Evolutionary conservation across 352 stramenopile genomes (phyloP).

Genomic region (Phytopythium vexans): DNA sequence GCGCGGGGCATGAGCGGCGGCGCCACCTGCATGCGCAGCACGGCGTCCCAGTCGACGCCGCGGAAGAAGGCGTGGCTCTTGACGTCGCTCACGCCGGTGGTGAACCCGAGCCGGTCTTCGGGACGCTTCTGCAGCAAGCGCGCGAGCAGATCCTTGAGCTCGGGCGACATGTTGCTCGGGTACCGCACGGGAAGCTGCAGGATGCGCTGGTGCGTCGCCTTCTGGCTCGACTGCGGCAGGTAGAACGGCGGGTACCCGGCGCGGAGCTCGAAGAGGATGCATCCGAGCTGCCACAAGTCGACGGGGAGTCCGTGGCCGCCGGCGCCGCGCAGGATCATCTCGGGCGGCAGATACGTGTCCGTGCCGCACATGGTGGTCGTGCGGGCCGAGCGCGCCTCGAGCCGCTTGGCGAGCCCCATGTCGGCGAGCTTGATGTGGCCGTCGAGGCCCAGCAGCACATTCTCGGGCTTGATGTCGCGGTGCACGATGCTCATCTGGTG

Average conservation of each 20-base stretch:
- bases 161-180: slow-evolving; percentile 74
- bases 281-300: slow-evolving; percentile 94
- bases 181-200: slow-evolving; percentile 85
- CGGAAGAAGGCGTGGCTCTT: slow-evolving; percentile 80
- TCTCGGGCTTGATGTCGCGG: slow-evolving; percentile 93
- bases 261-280: slow-evolving; percentile 92
- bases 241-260: slow-evolving; percentile 92
- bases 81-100: slow-evolving; percentile 53
- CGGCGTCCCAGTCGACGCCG: slow-evolving; percentile 70
- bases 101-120: slow-evolving; percentile 69
- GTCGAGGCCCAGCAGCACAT: slow-evolving; percentile 86
- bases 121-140: slow-evolving; percentile 80
- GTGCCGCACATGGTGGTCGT: slow-evolving; percentile 91
- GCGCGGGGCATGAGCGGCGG: slow-evolving; percentile 61
- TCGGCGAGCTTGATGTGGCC: slow-evolving; percentile 90
- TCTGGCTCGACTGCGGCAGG: slow-evolving; percentile 84
- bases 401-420: slow-evolving; percentile 89
- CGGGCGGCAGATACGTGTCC: slow-evolving; percentile 86
- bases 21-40: slow-evolving; percentile 55
- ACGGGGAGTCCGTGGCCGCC: slow-evolving; percentile 85
- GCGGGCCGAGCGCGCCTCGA: slow-evolving; percentile 64
- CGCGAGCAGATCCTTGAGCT: slow-evolving; percentile 71
- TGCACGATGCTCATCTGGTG: slow-evolving; percentile 93
- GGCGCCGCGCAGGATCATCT: slow-evolving; percentile 81
- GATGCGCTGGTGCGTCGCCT: slow-evolving; percentile 90